phyloP scores from a whole-genome alignment of 2,329 filamentous ascomycete species.

The Pyrenophora tritici-repentis region DNA sequence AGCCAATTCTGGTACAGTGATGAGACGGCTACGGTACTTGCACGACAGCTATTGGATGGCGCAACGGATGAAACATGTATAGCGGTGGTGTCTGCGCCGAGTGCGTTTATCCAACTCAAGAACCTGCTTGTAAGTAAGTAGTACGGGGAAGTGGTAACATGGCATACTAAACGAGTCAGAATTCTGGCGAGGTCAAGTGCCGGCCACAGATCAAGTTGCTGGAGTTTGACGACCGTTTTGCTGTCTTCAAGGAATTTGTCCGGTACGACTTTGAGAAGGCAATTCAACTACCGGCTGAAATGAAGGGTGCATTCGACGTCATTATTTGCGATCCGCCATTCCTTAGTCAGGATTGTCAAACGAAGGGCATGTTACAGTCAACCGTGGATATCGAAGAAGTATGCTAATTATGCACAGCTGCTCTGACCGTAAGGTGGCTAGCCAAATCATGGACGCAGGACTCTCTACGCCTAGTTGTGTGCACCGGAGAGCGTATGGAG shows the following conservation, averaged over 20 bases:
- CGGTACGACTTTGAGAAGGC: slow-evolving; percentile 76
- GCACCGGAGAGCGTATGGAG: slow-evolving; percentile 79
- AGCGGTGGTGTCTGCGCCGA: slow-evolving; percentile 74
- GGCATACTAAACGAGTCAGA: slow-evolving; percentile 17
- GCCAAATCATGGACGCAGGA: slow-evolving; percentile 56
- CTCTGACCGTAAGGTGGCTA: slow-evolving; percentile 76
- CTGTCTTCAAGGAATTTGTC: slow-evolving; percentile 73
- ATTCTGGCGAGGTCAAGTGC: slow-evolving; percentile 37
- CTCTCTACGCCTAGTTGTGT: slow-evolving; percentile 62
- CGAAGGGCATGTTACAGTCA: slow-evolving; percentile 61
- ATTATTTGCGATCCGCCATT: slow-evolving; percentile 81
- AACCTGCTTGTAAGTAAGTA: slow-evolving; percentile 65
- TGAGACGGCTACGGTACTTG: slow-evolving; percentile 68
- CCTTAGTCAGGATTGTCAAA: slow-evolving; percentile 79
- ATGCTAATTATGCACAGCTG: slow-evolving; percentile 55
- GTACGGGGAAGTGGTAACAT: too few species aligned
- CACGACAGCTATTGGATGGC: slow-evolving; percentile 67
- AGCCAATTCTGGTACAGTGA: slow-evolving; percentile 85
- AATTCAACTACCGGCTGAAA: slow-evolving; percentile 63
- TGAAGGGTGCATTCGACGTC: slow-evolving; percentile 69
- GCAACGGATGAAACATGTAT: slow-evolving; percentile 63
- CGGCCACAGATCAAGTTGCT: slow-evolving; percentile 67
- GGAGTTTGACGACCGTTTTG: slow-evolving; percentile 76
- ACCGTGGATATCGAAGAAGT: background rate
- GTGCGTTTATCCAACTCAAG: slow-evolving; percentile 76